Evolutionary conservation across 2,329 filamentous ascomycete species (phyloP), one percentile per base, ranked within the genome.

Genomic region (Corinectria fuckeliana): DNA sequence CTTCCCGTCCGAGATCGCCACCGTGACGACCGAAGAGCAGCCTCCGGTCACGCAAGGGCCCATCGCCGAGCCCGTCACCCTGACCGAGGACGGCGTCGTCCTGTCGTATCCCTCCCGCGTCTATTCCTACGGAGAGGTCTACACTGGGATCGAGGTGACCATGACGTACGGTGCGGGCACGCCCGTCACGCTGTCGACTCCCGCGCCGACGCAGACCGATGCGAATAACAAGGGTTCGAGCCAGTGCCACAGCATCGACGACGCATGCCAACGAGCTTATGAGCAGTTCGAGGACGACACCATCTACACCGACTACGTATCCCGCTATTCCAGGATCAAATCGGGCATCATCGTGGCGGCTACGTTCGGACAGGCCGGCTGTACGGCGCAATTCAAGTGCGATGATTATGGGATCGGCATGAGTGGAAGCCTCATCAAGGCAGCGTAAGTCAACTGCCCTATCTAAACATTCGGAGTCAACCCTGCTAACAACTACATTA

Each of bases 1-100:
- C 8, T 61, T 64, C 56, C 61, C 64, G 1, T 64, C 63, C 1
- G 7, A 53, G 1, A 38, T 63, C 1, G 47, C 64, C 1, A 47
- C 39, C 14, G 45, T 45, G 25, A 47, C 23, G 16, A 54, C 50
- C 4, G 41, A 8, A 21, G 50, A 16, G 5, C 47, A 44, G 21
- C 20, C 39, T 20, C 21, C 39, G 1, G 13, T 42, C 0, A 42
- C 39, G 10, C 20, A 44, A 44, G 39, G 21, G 14, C 21, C 39
- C 39, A 14, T 44, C 5, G 39, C 51, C 7, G 50, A 52, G 6
- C 50, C 56, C 11, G 36, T 21, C 4, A 47, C 49, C 18, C 53
- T 51, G 7, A 62, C 63, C 14, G 21, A 60, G 18, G 28, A 54
- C 11, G 62, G 52, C 4, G 49, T 50, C 3, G 16, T 65, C 0